phyloP scores from a whole-genome alignment of 768 basidiomycete genomes.

The Suillus alpinus region DNA sequence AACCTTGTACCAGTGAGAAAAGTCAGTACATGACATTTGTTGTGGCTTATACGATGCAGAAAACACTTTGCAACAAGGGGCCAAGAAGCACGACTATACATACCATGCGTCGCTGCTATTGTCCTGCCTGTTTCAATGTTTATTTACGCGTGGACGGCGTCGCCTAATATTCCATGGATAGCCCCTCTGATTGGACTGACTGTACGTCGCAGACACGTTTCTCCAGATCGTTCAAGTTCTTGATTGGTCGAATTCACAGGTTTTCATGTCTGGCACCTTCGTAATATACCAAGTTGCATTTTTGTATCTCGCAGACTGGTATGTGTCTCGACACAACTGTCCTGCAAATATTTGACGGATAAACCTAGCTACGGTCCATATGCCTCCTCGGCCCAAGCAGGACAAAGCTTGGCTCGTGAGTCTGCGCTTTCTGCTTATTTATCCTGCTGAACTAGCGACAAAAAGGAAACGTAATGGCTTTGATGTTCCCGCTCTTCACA shows the following conservation, averaged over 20 bases:
- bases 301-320: constrained; percentile 53
- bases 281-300: constrained; percentile 45
- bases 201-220: constrained; percentile 11
- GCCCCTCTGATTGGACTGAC: constrained; percentile 25
- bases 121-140: constrained; percentile 59
- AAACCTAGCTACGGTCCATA: constrained; percentile 39
- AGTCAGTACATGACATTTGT: neutral
- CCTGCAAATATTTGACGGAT: neutral
- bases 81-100: constrained; percentile 59
- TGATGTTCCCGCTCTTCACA: constrained; percentile 50
- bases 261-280: constrained; percentile 39
- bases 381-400: constrained; percentile 55
- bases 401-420: constrained; percentile 45
- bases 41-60: constrained; percentile 25
- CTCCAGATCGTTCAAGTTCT: neutral
- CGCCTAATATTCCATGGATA: constrained; percentile 57
- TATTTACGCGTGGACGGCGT: constrained; percentile 70
- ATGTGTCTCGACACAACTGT: constrained; percentile 11
- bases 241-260: constrained; percentile 21
- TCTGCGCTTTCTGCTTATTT: neutral
- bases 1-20: constrained; percentile 42
- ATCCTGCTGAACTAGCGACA: neutral
- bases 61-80: constrained; percentile 22
- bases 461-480: constrained; percentile 38
- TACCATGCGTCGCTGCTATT: constrained; percentile 51